Evolutionary conservation across 208 protist genomes (phyloP).

Genomic region (Leishmania arabica): DNA sequence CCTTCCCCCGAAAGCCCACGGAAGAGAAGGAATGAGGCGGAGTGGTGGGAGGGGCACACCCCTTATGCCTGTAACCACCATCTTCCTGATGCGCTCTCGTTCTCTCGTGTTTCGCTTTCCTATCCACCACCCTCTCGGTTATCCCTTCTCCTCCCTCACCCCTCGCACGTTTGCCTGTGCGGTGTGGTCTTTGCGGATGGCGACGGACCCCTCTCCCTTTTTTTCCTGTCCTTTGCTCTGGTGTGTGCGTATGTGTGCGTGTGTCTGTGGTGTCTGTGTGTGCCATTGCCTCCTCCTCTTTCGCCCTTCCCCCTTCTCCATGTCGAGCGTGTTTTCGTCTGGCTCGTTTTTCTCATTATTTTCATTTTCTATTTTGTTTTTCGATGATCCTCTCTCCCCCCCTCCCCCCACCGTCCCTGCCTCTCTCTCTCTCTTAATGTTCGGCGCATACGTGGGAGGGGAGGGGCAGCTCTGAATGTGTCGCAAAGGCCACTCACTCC

Average conservation of each 20-base stretch:
- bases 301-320: not conserved
- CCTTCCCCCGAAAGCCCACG: not conserved
- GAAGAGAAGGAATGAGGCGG: not conserved
- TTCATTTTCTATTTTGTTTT: not conserved
- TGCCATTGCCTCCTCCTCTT: not conserved
- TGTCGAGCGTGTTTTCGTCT: not conserved
- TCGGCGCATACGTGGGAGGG: not conserved
- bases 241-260: not conserved
- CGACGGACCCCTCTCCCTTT: not conserved
- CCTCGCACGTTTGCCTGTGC: not conserved
- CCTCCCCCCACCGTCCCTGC: not conserved
- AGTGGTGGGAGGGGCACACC: not conserved
- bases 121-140: no score
- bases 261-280: not conserved
- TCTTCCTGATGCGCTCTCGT: not conserved
- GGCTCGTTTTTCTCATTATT: not conserved
- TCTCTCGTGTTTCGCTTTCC: constrained; percentile 2
- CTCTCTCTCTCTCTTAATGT: not conserved
- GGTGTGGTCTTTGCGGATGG: not conserved
- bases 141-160: not conserved
- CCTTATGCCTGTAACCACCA: not conserved
- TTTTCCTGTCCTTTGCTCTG: no score
- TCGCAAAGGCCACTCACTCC: not conserved
- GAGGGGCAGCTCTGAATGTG: not conserved
- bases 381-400: not conserved